A percentile compares a stretch with the other conserved stretches of the same genome.
phyloP scores from a whole-genome alignment of 1,139 yeast species.

The Tardiomyces blankii region DNA sequence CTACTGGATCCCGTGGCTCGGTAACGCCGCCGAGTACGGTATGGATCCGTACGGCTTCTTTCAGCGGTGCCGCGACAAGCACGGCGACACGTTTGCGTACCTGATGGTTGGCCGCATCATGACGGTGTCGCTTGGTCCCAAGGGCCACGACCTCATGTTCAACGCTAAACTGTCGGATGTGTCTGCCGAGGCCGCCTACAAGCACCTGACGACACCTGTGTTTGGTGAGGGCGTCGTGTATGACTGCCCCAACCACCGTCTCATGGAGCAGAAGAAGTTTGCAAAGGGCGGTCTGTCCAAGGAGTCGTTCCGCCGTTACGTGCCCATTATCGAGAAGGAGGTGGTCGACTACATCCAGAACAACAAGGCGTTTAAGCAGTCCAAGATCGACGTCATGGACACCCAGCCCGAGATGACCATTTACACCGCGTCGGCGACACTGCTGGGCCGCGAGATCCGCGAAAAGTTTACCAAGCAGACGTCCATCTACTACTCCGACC shows the following conservation, averaged over 20 bases:
- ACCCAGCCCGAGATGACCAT: conserved; percentile 94
- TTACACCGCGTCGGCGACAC: conserved; percentile 87
- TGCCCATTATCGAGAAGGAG: conserved; percentile 81
- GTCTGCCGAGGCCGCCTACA: conserved; percentile 92
- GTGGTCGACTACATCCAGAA: conserved; percentile 49
- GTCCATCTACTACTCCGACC: conserved; percentile 77
- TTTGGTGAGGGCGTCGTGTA: conserved; percentile 96
- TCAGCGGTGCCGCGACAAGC: conserved; percentile 58
- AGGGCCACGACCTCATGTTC: conserved; percentile 93
- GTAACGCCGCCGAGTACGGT: conserved; percentile 82
- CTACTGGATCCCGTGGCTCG: conserved; percentile 93
- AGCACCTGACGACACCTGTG: conserved; percentile 92
- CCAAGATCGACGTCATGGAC: conserved; percentile 55
- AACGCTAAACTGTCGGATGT: conserved; percentile 86
- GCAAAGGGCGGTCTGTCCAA: conserved; percentile 82
- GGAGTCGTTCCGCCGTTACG: conserved; percentile 76
- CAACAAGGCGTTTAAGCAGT: conserved; percentile 26
- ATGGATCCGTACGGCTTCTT: conserved; percentile 90
- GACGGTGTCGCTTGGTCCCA: conserved; percentile 95
- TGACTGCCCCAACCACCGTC: conserved; percentile 86
- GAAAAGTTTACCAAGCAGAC: conserved; percentile 69
- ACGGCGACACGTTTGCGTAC: conserved; percentile 90
- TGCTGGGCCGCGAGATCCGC: conserved; percentile 89
- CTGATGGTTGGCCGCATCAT: conserved; percentile 79
- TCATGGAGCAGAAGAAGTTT: conserved; percentile 98